Percentiles rank a stretch among this genome's conserved stretches.
phyloP scores from a whole-genome alignment of 139 green algal species.

The Desmodesmus armatus region DNA sequence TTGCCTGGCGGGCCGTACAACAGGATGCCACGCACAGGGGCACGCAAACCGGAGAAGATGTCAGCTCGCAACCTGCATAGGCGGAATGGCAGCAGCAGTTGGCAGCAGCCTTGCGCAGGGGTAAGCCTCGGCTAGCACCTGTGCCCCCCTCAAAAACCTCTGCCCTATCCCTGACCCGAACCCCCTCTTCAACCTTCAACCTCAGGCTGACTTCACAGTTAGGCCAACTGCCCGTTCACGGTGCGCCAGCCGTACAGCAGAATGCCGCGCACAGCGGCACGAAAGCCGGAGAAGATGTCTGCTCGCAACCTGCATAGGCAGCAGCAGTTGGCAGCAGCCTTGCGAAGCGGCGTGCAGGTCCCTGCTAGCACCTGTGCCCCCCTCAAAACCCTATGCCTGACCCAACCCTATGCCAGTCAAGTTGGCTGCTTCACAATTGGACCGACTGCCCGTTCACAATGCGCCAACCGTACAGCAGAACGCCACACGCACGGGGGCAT shows the following conservation, averaged over 20 bases:
- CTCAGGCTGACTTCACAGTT: background rate
- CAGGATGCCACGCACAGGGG: conserved; percentile 84
- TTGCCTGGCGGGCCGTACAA: conserved; percentile 92
- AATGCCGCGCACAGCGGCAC: background rate
- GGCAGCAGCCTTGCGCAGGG: background rate
- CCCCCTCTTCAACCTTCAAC: too few relatives aligned
- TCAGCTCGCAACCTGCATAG: conserved; percentile 45
- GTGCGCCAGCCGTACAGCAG: background rate
- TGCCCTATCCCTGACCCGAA: too few relatives aligned
- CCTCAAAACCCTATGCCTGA: too few relatives aligned
- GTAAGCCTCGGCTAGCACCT: too few relatives aligned
- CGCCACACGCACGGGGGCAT: conserved; percentile 79
- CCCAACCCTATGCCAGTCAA: too few relatives aligned
- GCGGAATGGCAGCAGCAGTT: too few relatives aligned
- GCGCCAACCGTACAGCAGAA: conserved; percentile 91
- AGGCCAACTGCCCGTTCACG: background rate
- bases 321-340: background rate
- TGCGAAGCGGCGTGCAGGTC: too few relatives aligned
- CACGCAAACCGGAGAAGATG: conserved; percentile 77
- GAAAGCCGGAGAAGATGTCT: background rate
- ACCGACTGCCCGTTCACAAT: too few relatives aligned
- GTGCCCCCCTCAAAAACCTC: too few relatives aligned
- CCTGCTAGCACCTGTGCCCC: too few relatives aligned
- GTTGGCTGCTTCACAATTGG: too few relatives aligned
- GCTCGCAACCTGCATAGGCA: background rate